Evolutionary conservation across 2,329 filamentous ascomycete species (phyloP).

Genomic region (Xylaria digitata): DNA sequence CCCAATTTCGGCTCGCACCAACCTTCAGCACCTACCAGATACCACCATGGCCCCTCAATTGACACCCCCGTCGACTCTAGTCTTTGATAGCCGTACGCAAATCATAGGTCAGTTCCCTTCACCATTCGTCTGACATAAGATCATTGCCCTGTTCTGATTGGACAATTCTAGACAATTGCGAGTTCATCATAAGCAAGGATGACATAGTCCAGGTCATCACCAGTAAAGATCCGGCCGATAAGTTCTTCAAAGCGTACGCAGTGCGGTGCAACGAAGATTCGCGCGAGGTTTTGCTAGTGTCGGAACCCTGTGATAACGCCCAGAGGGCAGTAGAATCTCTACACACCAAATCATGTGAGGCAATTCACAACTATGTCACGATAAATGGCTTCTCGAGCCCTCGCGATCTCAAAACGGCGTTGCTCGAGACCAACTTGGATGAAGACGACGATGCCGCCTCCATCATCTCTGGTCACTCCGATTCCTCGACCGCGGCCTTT

Average conservation of each 20-base stretch:
- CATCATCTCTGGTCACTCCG: slow-evolving; percentile 43
- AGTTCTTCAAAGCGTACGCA: slow-evolving; percentile 45
- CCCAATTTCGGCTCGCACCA: slow-evolving; percentile 23
- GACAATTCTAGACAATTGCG: slow-evolving; percentile 47
- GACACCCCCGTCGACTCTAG: slow-evolving; percentile 18
- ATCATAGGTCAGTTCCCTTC: slow-evolving; percentile 43
- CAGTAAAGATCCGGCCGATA: slow-evolving; percentile 39
- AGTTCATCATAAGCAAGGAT: slow-evolving; percentile 46
- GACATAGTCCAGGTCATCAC: slow-evolving; percentile 46
- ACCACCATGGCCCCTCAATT: slow-evolving; percentile 39
- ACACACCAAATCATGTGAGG: slow-evolving; percentile 47
- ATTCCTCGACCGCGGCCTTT: slow-evolving; percentile 42
- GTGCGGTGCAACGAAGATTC: slow-evolving; percentile 41
- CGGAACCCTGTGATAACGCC: slow-evolving; percentile 38
- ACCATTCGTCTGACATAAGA: slow-evolving; percentile 14
- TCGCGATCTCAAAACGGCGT: slow-evolving; percentile 37
- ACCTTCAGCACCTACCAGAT: slow-evolving; percentile 29
- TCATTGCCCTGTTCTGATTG: slow-evolving; percentile 20
- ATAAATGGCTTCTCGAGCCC: slow-evolving; percentile 46
- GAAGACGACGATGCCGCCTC: slow-evolving; percentile 44
- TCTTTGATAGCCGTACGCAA: slow-evolving; percentile 45
- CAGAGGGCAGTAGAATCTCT: slow-evolving; percentile 46
- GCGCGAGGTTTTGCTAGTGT: slow-evolving; percentile 44
- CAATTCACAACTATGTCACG: slow-evolving; percentile 44
- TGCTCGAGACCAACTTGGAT: slow-evolving; percentile 30